A percentile compares a stretch with the other conserved stretches of the same genome.
Evolutionary conservation across 768 basidiomycete genomes (phyloP).

Genomic region (Auriscalpium microsporum): DNA sequence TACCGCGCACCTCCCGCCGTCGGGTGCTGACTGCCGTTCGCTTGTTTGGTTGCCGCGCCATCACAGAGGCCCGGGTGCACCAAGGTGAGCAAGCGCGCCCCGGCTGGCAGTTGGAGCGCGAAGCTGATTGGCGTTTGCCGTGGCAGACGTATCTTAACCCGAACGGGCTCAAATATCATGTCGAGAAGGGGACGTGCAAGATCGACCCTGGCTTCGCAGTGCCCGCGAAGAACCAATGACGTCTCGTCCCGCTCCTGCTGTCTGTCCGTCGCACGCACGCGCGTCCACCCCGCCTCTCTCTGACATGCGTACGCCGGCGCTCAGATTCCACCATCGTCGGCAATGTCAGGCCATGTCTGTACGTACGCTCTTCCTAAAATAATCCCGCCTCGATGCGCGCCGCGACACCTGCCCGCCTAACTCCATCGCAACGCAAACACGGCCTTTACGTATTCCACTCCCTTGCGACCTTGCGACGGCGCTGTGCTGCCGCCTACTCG

Average conservation of each 20-base stretch:
- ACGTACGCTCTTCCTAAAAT: no score
- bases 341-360: no score
- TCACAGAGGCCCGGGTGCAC: constrained; percentile 38
- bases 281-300: neutral
- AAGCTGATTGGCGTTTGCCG: neutral
- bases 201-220: constrained; percentile 20
- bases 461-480: no score
- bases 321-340: no score
- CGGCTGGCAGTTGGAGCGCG: constrained; percentile 4
- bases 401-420: no score
- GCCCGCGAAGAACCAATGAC: neutral
- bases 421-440: no score
- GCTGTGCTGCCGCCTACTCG: no score
- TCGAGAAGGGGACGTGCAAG: constrained; percentile 58
- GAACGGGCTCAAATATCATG: constrained; percentile 61
- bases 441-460: no score
- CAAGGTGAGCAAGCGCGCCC: constrained; percentile 31
- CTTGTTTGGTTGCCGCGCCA: neutral
- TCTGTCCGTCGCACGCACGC: neutral
- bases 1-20: neutral
- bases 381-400: no score
- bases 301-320: no score
- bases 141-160: constrained; percentile 52
- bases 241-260: neutral
- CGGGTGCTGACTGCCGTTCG: neutral